A percentile compares a stretch with the other conserved stretches of the same genome.
Conservation (phyloP, 2,329 filamentous ascomycete species). For the Colletotrichum acutatum region DNA sequence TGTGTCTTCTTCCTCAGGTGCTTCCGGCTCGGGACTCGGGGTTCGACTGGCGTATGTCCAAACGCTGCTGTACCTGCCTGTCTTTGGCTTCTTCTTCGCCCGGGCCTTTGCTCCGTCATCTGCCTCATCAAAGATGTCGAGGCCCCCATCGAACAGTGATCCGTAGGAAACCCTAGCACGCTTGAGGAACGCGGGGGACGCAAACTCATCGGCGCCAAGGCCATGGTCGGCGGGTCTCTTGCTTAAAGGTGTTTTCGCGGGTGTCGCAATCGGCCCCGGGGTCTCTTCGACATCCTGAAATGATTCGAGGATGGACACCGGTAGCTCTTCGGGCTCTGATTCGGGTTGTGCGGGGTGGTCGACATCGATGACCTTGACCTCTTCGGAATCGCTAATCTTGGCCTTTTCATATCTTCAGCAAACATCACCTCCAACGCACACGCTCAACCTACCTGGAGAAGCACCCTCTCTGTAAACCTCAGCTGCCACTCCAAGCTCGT, state of each 20-base stretch:
- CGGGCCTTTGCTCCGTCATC: conserved; percentile 69
- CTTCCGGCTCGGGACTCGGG: conserved; percentile 72
- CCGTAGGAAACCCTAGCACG: conserved; percentile 76
- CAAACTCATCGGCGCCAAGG: conserved; percentile 65
- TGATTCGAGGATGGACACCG: conserved; percentile 33
- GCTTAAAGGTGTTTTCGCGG: neutral
- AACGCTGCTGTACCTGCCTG: conserved; percentile 71
- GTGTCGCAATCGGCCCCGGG: conserved; percentile 26
- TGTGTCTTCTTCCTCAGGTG: conserved; percentile 39
- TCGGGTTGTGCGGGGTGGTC: conserved; percentile 51
- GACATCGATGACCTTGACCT: conserved; percentile 63
- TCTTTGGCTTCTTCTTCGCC: conserved; percentile 76
- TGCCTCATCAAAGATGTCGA: conserved; percentile 75
- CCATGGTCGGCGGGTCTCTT: conserved; percentile 49
- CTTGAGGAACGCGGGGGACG: conserved; percentile 85
- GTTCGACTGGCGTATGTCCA: conserved; percentile 83
- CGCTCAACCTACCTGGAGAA: conserved; percentile 53
- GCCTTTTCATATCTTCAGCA: conserved; percentile 48
- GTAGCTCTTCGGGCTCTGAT: conserved; percentile 35
- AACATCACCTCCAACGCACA: neutral
- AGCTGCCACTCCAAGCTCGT: conserved; percentile 69
- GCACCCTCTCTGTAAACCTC: conserved; percentile 62
- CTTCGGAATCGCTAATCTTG: conserved; percentile 57
- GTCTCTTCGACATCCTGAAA: conserved; percentile 36
- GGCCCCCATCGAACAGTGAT: conserved; percentile 70